Evolutionary conservation across 169 alveolate species (phyloP).

Genomic region (Plasmodium knowlesi): DNA sequence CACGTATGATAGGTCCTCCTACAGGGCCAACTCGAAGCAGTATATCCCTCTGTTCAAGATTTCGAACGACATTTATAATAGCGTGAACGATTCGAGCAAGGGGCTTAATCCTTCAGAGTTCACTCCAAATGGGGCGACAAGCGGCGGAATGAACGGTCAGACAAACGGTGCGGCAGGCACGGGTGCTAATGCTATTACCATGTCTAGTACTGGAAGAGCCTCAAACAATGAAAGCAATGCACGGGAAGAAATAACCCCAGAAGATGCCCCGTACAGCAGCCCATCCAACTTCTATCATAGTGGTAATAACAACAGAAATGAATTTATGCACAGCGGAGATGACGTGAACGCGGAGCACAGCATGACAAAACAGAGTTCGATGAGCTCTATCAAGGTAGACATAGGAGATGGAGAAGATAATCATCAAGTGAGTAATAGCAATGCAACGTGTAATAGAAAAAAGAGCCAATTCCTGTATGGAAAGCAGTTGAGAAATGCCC

Average conservation of each 20-base stretch:
- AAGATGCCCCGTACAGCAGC: neutral
- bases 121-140: neutral
- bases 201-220: neutral
- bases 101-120: neutral
- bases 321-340: neutral
- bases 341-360: neutral
- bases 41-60: constrained; percentile 10
- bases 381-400: constrained; percentile 2
- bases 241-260: neutral
- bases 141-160: too few relatives aligned
- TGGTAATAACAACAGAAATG: constrained; percentile 8
- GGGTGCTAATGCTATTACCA: neutral
- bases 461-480: neutral
- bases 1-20: constrained; percentile 1
- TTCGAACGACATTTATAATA: constrained; percentile 11
- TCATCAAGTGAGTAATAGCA: neutral
- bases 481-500: neutral
- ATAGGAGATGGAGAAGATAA: neutral
- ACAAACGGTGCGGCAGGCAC: neutral
- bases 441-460: neutral
- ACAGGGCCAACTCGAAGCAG: constrained; percentile 20
- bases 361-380: neutral
- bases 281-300: neutral
- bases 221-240: neutral
- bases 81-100: neutral